Conservation (phyloP, 345 rosid genomes). For the Eucalyptus tenuipes region DNA sequence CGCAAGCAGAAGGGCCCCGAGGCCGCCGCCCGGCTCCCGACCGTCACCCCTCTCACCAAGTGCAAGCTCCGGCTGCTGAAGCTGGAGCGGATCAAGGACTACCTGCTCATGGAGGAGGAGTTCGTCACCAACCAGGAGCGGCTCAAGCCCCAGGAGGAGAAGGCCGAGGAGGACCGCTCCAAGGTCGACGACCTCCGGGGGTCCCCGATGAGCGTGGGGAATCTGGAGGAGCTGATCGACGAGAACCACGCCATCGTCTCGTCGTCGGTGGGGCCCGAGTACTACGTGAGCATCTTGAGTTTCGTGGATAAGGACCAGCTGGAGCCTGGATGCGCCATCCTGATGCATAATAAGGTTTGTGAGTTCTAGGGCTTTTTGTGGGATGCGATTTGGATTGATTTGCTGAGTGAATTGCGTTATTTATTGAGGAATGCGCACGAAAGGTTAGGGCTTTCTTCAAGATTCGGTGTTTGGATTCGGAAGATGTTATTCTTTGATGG, state of each 20-base stretch:
- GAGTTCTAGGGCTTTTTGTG: background rate
- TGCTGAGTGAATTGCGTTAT: background rate
- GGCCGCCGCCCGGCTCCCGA: constrained; percentile 84
- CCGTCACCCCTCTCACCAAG: constrained; percentile 71
- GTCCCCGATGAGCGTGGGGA: constrained; percentile 93
- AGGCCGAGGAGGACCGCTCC: constrained; percentile 90
- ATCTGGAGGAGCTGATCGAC: constrained; percentile 86
- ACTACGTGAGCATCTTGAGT: constrained; percentile 78
- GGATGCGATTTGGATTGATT: background rate
- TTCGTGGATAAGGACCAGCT: constrained; percentile 98
- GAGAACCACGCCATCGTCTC: constrained; percentile 97
- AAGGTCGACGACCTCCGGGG: constrained; percentile 92
- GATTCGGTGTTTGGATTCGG: background rate
- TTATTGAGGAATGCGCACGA: background rate
- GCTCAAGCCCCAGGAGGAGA: constrained; percentile 92
- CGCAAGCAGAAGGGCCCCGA: constrained; percentile 86
- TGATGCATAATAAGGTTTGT: constrained; percentile 87
- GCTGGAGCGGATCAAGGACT: constrained; percentile 84
- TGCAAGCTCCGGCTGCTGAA: constrained; percentile 79
- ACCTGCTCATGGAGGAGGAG: constrained; percentile 91
- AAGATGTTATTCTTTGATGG: background rate
- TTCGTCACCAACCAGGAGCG: constrained; percentile 88
- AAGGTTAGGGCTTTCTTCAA: background rate
- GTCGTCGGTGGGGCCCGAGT: constrained; percentile 92
- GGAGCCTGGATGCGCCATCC: constrained; percentile 93